Percentiles rank a stretch among this genome's conserved stretches.
Evolutionary conservation across 2,329 filamentous ascomycete species (phyloP).

Genomic region (Pseudophaeomoniella oleicola): DNA sequence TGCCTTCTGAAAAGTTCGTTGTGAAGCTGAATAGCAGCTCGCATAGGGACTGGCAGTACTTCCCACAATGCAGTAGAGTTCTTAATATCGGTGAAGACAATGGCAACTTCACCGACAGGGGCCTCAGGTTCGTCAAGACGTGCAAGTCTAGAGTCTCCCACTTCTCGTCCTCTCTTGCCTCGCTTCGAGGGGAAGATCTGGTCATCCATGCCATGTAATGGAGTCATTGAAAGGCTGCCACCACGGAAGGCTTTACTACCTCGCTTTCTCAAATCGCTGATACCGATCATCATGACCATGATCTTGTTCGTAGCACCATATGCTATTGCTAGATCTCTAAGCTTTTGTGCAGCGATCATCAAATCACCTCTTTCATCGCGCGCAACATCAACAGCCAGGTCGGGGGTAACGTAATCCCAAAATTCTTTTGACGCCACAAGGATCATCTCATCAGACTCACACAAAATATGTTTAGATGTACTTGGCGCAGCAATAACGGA

Average conservation of each 20-base stretch:
- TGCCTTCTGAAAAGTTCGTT: slow-evolving; percentile 95
- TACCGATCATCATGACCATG: slow-evolving; percentile 97
- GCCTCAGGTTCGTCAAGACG: slow-evolving; percentile 85
- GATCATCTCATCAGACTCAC: slow-evolving; percentile 85
- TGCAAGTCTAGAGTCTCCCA: slow-evolving; percentile 74
- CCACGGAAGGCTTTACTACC: slow-evolving; percentile 63
- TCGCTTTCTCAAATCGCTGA: slow-evolving; percentile 77
- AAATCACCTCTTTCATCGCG: slow-evolving; percentile 74
- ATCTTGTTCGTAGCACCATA: slow-evolving; percentile 91
- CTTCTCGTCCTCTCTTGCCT: slow-evolving; percentile 43
- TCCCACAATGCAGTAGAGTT: slow-evolving; percentile 96
- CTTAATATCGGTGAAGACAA: slow-evolving; percentile 98
- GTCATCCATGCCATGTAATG: slow-evolving; percentile 52
- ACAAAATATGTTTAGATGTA: slow-evolving; percentile 61
- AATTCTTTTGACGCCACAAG: slow-evolving; percentile 81
- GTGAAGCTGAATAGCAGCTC: slow-evolving; percentile 90
- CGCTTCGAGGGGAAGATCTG: slow-evolving; percentile 50
- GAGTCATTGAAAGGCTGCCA: slow-evolving; percentile 73
- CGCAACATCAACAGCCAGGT: slow-evolving; percentile 82
- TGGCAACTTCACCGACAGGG: slow-evolving; percentile 76
- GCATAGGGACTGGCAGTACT: slow-evolving; percentile 86
- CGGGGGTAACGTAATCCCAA: slow-evolving; percentile 86
- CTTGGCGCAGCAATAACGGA: slow-evolving; percentile 84
- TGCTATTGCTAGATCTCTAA: slow-evolving; percentile 86
- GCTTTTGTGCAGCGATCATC: slow-evolving; percentile 88